phyloP scores from a whole-genome alignment of 345 rosid genomes.

The Cardamine resedifolia region DNA sequence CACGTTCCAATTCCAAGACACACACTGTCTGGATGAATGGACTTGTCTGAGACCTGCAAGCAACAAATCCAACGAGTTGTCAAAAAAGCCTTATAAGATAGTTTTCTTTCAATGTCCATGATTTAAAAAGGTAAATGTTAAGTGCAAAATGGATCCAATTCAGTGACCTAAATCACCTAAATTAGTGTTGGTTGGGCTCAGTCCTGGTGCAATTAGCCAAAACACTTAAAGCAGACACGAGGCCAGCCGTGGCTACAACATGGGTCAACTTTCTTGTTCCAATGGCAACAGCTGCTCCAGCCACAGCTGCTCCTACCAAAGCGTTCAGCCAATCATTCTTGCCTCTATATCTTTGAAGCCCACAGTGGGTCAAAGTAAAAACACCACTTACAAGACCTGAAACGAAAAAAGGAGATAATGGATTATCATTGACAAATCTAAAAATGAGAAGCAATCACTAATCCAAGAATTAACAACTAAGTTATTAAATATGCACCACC shows the following conservation, averaged over 20 bases:
- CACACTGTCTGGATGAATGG: neutral
- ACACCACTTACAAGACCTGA: constrained; percentile 81
- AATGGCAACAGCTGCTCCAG: constrained; percentile 75
- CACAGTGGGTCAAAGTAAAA: constrained; percentile 60
- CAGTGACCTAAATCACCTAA: neutral
- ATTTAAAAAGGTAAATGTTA: too few species aligned
- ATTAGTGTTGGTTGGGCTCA: constrained; percentile 38
- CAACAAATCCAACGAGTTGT: neutral
- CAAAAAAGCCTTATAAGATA: neutral
- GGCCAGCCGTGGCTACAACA: constrained; percentile 56
- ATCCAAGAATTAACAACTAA: neutral
- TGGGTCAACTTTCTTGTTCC: constrained; percentile 61
- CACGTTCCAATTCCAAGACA: constrained; percentile 8
- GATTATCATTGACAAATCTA: neutral
- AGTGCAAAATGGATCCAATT: neutral
- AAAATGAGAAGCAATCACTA: neutral
- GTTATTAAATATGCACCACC: neutral
- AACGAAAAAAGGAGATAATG: neutral
- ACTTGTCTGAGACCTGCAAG: neutral
- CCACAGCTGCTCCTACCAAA: constrained; percentile 71
- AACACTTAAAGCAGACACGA: constrained; percentile 63
- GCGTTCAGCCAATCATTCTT: constrained; percentile 75
- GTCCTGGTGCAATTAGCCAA: constrained; percentile 65
- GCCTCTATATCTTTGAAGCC: constrained; percentile 61
- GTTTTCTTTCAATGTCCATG: neutral